Conservation (phyloP, 75 land plant genomes). For the Selaginella moellendorffii region DNA sequence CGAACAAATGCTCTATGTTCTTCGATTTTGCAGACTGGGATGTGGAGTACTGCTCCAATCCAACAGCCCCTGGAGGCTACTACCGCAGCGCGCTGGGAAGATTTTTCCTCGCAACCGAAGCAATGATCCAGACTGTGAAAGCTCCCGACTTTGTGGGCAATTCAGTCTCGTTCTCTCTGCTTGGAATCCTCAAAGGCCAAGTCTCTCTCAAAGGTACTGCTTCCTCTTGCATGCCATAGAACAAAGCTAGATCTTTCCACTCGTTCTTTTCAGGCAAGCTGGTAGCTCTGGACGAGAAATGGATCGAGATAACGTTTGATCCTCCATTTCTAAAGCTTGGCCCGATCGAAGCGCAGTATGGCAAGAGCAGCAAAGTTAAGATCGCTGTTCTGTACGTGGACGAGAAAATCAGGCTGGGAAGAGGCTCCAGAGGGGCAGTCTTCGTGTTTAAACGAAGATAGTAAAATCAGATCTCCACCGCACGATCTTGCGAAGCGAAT, state of each 20-base stretch:
- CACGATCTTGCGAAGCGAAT: no score
- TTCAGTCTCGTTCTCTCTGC: conserved; percentile 51
- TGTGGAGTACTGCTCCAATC: conserved; percentile 68
- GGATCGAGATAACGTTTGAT: conserved; percentile 74
- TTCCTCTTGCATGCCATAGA: conserved; percentile 4
- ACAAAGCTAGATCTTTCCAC: not conserved
- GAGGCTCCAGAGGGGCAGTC: conserved; percentile 78
- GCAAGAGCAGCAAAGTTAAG: conserved; percentile 61
- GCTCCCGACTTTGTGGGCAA: conserved; percentile 64
- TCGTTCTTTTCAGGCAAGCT: conserved; percentile 47
- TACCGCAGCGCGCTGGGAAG: conserved; percentile 78
- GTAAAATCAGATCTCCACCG: no score
- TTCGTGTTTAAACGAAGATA: conserved; percentile 61
- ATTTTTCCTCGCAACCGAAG: conserved; percentile 53
- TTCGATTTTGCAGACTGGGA: conserved; percentile 53
- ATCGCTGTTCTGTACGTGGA: conserved; percentile 65
- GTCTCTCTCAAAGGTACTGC: conserved; percentile 67
- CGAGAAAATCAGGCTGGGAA: conserved; percentile 66
- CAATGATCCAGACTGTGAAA: conserved; percentile 68
- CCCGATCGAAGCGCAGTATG: conserved; percentile 48
- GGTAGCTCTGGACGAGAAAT: conserved; percentile 44
- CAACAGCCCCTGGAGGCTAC: conserved; percentile 89
- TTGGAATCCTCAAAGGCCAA: conserved; percentile 67
- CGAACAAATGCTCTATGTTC: not conserved
- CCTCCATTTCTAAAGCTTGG: conserved; percentile 68